These are phyloP conservation scores for Arachis stenosperma DNA, from an alignment of 306 rosid species.

Conservation along the genomic window DNA sequence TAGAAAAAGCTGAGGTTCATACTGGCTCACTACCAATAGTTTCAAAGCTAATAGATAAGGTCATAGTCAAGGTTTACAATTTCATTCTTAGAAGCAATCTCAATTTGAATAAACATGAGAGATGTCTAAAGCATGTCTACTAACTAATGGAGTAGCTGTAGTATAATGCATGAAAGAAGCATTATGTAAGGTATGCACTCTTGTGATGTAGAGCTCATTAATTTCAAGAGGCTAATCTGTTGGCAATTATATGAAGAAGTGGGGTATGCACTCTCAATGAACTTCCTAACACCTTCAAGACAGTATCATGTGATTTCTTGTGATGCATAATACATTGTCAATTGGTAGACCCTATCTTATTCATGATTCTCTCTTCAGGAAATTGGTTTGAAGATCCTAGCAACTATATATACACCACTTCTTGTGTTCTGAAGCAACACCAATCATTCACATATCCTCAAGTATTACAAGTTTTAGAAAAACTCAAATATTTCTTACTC, in stretches of 20 bases:
- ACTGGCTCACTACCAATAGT: not conserved
- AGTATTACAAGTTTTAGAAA: too few species aligned
- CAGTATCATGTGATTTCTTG: not conserved
- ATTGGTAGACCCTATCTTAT: not conserved
- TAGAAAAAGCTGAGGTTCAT: not conserved
- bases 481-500: not conserved
- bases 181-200: not conserved
- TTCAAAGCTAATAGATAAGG: not conserved
- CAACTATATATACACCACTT: not conserved
- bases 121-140: constrained; percentile 11
- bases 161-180: not conserved
- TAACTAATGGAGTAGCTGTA: not conserved
- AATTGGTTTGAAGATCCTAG: not conserved
- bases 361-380: not conserved
- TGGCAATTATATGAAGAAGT: not conserved
- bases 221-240: not conserved
- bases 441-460: not conserved
- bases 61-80: not conserved
- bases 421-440: constrained; percentile 20
- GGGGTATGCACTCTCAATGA: not conserved
- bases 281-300: not conserved
- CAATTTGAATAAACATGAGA: not conserved
- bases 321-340: not conserved
- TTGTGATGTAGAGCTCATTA: not conserved
- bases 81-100: not conserved